Evolutionary conservation across 176 grass and related monocot genomes (phyloP), one percentile per base, ranked within the genome.

Genomic region (Juncus inflexus): DNA sequence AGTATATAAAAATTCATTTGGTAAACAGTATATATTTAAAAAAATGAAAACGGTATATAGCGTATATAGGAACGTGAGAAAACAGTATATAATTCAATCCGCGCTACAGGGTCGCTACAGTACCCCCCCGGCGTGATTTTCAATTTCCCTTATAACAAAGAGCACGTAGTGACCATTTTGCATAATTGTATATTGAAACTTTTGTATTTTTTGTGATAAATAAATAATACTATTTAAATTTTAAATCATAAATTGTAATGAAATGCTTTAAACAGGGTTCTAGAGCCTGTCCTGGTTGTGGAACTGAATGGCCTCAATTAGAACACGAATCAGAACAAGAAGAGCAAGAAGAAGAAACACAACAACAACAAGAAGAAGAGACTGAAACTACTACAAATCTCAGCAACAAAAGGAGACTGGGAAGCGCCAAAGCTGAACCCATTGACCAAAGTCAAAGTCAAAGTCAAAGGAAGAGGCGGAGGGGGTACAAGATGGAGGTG

Each of bases 281-380:
- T 12, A 86, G 86, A 83, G 83, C 60, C 35, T 95, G 90, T 60
- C 86, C 81, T 38, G 58, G 81, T 60, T 96, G 91, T 47, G 73
- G 84, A 37, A 67, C 76, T 42, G 81, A 85, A 68, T 90, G 87
- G 87, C 87, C 84, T 13, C 35, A 19, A 60, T 52, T 60, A 49
- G 83, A 95, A 8, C 72, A 65, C 12, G 77, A 90, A 70, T 72
- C 62, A 2, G 63, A 72, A 49, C 19, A 28, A 28, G 78, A 52
- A 5, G 37, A 72, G 3, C 40, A 78, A 39, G 52, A 62, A 19
- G 9, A 67, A 69, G 15, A 40, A 69, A 57, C 16, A 15, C 66
- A 19, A 42, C 50, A 40, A 40, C 50, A 41, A 36, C 50, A 69
- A 40, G 66, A 69, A 69, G 55, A 53, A 10, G 42, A 69, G 8